Evolutionary conservation across 495 filamentous ascomycete genomes (phyloP), one percentile per base, ranked within the genome.

Genomic region (Xylaria bambusicola): DNA sequence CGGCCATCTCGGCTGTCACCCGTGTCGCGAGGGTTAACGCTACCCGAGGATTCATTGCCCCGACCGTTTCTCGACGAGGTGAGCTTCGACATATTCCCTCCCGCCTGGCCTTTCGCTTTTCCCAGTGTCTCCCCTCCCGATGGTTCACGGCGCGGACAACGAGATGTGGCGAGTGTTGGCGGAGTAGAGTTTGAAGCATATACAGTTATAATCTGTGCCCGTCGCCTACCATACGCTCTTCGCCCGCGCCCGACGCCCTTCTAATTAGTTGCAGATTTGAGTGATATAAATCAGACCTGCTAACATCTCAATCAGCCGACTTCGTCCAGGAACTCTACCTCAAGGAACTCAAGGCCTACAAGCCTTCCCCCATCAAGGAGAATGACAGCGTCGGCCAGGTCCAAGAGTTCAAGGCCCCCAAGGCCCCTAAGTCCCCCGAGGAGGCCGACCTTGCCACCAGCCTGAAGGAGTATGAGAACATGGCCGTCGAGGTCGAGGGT

Each of bases 301-400:
- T 41, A 41, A 58, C 52, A 21, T 2, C 15, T 47, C 35, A 17
- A 24, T 48, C 61, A 98, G 95, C 88, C 79, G 94, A 99, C 77
- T 82, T 94, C 63, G 88, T 99, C 64, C 94, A 96, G 79, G 93
- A 97, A 63, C 85, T 99, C 67, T 99, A 98, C 84, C 88, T 99
- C 66, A 85, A 85, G 66, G 93, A 97, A 75, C 86, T 99, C 66
- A 92, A 90, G 75, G 82, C 84, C 75, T 97, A 93, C 87, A 99
- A 97, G 82, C 82, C 89, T 36, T 77, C 88, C 20, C 82, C 87
- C 50, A 67, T 92, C 80, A 97, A 97, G 80, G 79, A 92, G 50
- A 81, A 82, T 60, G 95, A 97, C 73, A 80, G 92, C 69, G 90
- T 92, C 55, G 92, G 89, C 69, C 89, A 95, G 66, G 94, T 98